A percentile compares a stretch with the other conserved stretches of the same genome.
Evolutionary conservation across 2,329 filamentous ascomycete species (phyloP).

Genomic region (Calonectria pseudoreteaudii): DNA sequence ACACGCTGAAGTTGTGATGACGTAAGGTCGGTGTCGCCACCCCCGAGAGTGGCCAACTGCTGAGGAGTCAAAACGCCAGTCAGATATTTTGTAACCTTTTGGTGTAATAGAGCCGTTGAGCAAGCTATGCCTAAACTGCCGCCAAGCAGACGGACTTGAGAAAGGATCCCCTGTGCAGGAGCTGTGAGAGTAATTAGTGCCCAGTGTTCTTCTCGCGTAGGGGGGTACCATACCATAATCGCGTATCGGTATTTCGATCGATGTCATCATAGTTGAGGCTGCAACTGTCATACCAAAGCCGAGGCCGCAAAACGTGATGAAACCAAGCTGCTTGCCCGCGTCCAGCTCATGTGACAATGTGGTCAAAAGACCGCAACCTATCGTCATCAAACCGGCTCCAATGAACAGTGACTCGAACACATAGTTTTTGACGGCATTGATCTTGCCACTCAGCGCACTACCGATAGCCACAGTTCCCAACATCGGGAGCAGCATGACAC

Average conservation of each 20-base stretch:
- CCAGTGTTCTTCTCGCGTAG: background rate
- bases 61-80: constrained; percentile 42
- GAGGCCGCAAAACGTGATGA: constrained; percentile 63
- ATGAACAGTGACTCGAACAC: constrained; percentile 57
- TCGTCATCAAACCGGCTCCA: constrained; percentile 55
- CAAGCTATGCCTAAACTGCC: constrained; percentile 67
- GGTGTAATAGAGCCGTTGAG: constrained; percentile 59
- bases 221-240: constrained; percentile 56
- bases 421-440: constrained; percentile 56
- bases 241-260: constrained; percentile 53
- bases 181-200: constrained; percentile 49
- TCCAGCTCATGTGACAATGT: constrained; percentile 49
- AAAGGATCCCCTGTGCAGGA: constrained; percentile 64
- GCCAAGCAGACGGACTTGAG: constrained; percentile 63
- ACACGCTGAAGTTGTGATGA: constrained; percentile 47
- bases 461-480: constrained; percentile 61
- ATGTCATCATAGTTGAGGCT: constrained; percentile 59
- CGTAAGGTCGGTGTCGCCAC: constrained; percentile 38
- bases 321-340: constrained; percentile 61
- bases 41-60: constrained; percentile 44
- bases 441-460: constrained; percentile 54
- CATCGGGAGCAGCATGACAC: constrained; percentile 66
- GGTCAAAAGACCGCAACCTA: constrained; percentile 61
- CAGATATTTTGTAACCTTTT: constrained; percentile 45
- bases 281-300: constrained; percentile 64